Evolutionary conservation across 768 basidiomycete genomes (phyloP).

Genomic region (Leccinum fibrillosum): DNA sequence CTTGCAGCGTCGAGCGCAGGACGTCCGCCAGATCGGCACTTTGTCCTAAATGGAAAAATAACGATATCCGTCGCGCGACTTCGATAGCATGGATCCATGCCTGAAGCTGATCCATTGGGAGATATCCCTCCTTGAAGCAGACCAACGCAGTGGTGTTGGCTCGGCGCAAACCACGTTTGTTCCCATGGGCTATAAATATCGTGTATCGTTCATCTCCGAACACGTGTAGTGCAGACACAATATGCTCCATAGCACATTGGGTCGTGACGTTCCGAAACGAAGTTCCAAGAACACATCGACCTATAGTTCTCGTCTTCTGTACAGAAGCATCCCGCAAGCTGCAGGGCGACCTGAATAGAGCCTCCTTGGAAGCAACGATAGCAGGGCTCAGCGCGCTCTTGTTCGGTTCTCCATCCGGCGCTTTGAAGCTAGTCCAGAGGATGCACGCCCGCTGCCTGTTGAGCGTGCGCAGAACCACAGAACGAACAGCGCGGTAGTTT

Average conservation of each 20-base stretch:
- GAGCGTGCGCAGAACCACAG: constrained; percentile 52
- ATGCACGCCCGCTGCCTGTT: constrained; percentile 58
- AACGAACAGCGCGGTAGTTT: constrained; percentile 61
- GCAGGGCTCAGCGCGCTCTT: constrained; percentile 31
- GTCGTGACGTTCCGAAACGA: constrained; percentile 33
- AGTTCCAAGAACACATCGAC: constrained; percentile 50
- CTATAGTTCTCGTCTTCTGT: constrained; percentile 29
- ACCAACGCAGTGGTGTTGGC: constrained; percentile 33
- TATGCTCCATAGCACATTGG: constrained; percentile 10
- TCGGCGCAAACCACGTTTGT: not conserved
- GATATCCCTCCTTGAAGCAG: constrained; percentile 50
- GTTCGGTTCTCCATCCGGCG: constrained; percentile 5
- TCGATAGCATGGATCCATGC: constrained; percentile 45
- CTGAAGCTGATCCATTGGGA: constrained; percentile 46
- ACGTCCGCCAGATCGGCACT: constrained; percentile 3
- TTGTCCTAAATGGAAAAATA: not conserved
- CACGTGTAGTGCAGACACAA: constrained; percentile 33
- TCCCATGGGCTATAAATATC: constrained; percentile 42
- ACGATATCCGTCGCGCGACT: constrained; percentile 7
- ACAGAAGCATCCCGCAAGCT: constrained; percentile 37
- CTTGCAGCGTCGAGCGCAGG: constrained; percentile 11
- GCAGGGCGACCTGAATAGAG: constrained; percentile 41
- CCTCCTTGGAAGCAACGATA: constrained; percentile 41
- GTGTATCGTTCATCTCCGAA: constrained; percentile 49
- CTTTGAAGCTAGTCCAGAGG: constrained; percentile 40